Evolutionary conservation across 2,329 filamentous ascomycete genomes (phyloP).

Genomic region (Phialocephala subalpina): DNA sequence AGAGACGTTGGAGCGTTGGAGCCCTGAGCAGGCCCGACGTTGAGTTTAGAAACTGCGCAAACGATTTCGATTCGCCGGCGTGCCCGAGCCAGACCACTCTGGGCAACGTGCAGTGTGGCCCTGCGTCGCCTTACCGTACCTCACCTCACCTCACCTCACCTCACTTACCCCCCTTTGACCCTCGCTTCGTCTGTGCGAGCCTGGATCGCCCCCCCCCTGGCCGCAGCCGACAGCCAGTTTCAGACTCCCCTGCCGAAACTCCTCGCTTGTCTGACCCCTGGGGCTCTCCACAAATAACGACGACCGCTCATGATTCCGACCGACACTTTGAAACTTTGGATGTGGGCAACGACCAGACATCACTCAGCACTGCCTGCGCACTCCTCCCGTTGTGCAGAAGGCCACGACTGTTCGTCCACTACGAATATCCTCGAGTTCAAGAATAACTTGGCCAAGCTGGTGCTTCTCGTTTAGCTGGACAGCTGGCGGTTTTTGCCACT

Average conservation of each 20-base stretch:
- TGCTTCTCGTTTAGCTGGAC: neutral
- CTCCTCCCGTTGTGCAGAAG: constrained; percentile 5
- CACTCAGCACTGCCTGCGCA: constrained; percentile 7
- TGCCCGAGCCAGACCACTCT: neutral
- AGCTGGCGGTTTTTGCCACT: constrained; percentile 18
- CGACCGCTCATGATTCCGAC: constrained; percentile 32
- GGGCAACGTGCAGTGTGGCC: too few species aligned
- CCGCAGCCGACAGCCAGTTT: constrained; percentile 20
- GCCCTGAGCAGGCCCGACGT: constrained; percentile 22
- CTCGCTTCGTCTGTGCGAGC: neutral
- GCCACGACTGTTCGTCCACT: neutral
- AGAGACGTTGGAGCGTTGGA: neutral
- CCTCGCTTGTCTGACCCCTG: constrained; percentile 33
- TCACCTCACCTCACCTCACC: too few species aligned
- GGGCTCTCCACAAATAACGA: constrained; percentile 33
- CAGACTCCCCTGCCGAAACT: constrained; percentile 32
- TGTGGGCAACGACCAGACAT: constrained; percentile 10
- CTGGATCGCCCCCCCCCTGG: neutral
- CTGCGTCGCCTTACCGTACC: neutral
- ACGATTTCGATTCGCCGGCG: constrained; percentile 10
- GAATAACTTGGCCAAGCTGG: constrained; percentile 1
- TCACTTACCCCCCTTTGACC: too few species aligned
- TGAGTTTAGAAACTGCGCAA: constrained; percentile 26
- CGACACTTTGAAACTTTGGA: constrained; percentile 39
- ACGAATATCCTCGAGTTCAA: neutral